Percentiles rank a stretch among this genome's conserved stretches.
These are phyloP conservation scores for Candida chilensis DNA, from an alignment of 805 yeast species.

Conservation along the genomic window DNA sequence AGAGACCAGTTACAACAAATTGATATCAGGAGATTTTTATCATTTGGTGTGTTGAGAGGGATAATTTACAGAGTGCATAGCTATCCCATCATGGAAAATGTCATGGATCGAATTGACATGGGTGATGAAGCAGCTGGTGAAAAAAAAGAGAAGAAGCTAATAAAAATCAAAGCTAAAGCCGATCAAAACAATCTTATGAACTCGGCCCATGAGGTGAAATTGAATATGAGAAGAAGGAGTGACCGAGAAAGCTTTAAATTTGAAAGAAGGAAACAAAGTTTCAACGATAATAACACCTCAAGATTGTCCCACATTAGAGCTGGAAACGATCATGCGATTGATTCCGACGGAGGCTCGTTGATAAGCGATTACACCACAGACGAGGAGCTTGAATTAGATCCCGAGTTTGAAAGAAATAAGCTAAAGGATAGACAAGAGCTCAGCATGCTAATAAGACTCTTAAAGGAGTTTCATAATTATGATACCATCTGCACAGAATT, in stretches of 20 bases:
- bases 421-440: conserved; percentile 16
- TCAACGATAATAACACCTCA: conserved; percentile 7
- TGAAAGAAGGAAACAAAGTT: conserved; percentile 6
- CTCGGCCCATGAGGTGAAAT: conserved; percentile 5
- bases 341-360: conserved; percentile 4
- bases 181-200: too few species aligned
- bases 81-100: conserved; percentile 51
- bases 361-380: conserved; percentile 3
- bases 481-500: conserved; percentile 69
- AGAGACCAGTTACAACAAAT: conserved; percentile 46
- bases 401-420: conserved; percentile 8
- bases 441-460: conserved; percentile 26
- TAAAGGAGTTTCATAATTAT: conserved; percentile 44
- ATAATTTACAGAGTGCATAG: conserved; percentile 73
- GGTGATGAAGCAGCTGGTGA: conserved; percentile 10
- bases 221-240: conserved; percentile 3
- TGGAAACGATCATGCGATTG: conserved; percentile 3
- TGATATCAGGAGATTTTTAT: conserved; percentile 76
- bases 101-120: conserved; percentile 26
- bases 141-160: conserved; percentile 3
- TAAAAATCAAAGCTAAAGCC: background rate
- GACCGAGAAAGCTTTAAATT: conserved; percentile 1
- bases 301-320: conserved; percentile 2
- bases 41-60: conserved; percentile 81
- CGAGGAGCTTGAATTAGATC: conserved; percentile 3